Evolutionary conservation across 805 yeast species (phyloP).

Genomic region (Ogataea pilisensis): DNA sequence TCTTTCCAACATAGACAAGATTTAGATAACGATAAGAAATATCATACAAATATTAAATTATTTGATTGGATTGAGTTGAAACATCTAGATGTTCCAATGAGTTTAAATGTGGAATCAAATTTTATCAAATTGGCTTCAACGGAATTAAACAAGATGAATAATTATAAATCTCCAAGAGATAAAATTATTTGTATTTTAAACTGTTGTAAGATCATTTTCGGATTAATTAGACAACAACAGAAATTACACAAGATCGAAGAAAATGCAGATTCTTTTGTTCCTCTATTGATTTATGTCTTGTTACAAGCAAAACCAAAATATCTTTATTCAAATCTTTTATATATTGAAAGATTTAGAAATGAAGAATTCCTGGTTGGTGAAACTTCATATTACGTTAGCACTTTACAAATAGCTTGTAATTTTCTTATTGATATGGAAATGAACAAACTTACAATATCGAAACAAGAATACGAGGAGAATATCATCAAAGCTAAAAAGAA

Average conservation of each 20-base stretch:
- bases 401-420: slow-evolving; percentile 84
- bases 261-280: slow-evolving; percentile 94
- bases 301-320: slow-evolving; percentile 61
- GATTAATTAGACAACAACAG: slow-evolving; percentile 61
- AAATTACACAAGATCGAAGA: slow-evolving; percentile 49
- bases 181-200: slow-evolving; percentile 88
- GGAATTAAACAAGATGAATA: slow-evolving; percentile 74
- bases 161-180: slow-evolving; percentile 90
- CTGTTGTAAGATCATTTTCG: slow-evolving; percentile 89
- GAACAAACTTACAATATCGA: slow-evolving; percentile 55
- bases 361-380: slow-evolving; percentile 80
- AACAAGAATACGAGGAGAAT: slow-evolving; percentile 54
- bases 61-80: slow-evolving; percentile 60
- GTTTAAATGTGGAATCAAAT: slow-evolving; percentile 41
- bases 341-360: slow-evolving; percentile 80
- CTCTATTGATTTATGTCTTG: slow-evolving; percentile 75
- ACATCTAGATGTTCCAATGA: slow-evolving; percentile 71
- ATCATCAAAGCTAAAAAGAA: slow-evolving; percentile 40
- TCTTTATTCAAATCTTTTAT: slow-evolving; percentile 74
- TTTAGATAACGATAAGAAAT: slow-evolving; percentile 61
- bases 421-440: slow-evolving; percentile 62
- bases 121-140: slow-evolving; percentile 64
- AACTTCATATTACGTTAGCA: slow-evolving; percentile 83
- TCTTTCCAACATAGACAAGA: slow-evolving; percentile 61
- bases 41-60: slow-evolving; percentile 32